These are phyloP conservation scores for Naganishia randhawae DNA, from an alignment of 768 basidiomycete genomes.

Conservation along the genomic window DNA sequence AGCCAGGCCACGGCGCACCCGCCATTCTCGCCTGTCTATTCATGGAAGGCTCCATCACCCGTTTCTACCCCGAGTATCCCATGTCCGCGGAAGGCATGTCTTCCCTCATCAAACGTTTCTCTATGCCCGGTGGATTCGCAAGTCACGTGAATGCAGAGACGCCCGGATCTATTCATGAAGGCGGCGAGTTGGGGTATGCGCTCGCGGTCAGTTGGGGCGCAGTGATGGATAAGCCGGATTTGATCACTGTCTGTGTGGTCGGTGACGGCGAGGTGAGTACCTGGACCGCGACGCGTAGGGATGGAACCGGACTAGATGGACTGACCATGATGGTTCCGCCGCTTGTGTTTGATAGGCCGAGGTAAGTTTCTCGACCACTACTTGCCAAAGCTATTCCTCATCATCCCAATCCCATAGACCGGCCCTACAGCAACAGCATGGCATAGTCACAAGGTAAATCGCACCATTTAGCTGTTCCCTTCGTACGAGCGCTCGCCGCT, in stretches of 20 bases:
- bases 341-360: no score
- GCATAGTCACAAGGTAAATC: slow-evolving; percentile 11
- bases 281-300: no score
- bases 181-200: slow-evolving; percentile 81
- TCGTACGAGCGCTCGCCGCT: no score
- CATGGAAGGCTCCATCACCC: slow-evolving; percentile 65
- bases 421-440: slow-evolving; percentile 7
- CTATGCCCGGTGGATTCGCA: slow-evolving; percentile 77
- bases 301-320: not conserved
- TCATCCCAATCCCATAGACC: slow-evolving; percentile 31
- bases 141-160: slow-evolving; percentile 68
- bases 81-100: slow-evolving; percentile 50
- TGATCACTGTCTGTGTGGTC: slow-evolving; percentile 74
- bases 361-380: no score
- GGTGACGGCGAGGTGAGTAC: slow-evolving; percentile 68
- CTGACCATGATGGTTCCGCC: no score
- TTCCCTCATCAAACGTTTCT: slow-evolving; percentile 70
- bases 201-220: slow-evolving; percentile 80
- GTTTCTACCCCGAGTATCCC: slow-evolving; percentile 54
- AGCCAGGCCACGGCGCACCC: slow-evolving; percentile 74
- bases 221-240: slow-evolving; percentile 84
- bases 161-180: slow-evolving; percentile 86
- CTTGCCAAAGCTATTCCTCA: no score
- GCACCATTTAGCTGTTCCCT: no score
- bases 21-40: slow-evolving; percentile 79